Conservation (phyloP, 345 rosid species). For the Noccaea caerulescens region DNA sequence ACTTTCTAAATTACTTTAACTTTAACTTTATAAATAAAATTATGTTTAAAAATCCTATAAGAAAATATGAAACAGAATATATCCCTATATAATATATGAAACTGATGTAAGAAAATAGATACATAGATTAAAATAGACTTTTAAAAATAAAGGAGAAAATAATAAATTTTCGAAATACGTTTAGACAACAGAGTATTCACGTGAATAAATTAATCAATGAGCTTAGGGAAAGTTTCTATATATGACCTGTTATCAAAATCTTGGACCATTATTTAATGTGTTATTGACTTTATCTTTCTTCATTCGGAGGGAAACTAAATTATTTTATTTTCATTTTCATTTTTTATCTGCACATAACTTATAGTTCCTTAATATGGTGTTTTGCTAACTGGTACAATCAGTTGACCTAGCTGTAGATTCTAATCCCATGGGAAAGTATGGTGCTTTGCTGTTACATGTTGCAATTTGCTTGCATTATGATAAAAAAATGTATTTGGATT, state of each 20-base stretch:
- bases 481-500: not conserved
- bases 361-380: slow-evolving; percentile 16
- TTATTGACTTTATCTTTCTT: slow-evolving; percentile 2
- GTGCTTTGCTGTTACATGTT: slow-evolving; percentile 29
- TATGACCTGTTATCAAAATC: slow-evolving; percentile 17
- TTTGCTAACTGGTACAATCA: slow-evolving; percentile 14
- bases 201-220: slow-evolving; percentile 31
- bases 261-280: slow-evolving; percentile 8
- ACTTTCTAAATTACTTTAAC: not conserved
- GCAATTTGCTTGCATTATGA: too few species aligned
- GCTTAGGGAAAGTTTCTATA: slow-evolving; percentile 6
- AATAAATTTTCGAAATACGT: slow-evolving; percentile 25
- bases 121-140: not conserved
- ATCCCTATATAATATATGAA: not conserved
- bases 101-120: not conserved
- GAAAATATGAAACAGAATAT: slow-evolving; percentile 6
- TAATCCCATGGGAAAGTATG: slow-evolving; percentile 25
- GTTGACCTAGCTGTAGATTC: slow-evolving; percentile 33
- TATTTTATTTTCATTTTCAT: not conserved
- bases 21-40: not conserved
- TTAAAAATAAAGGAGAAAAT: not conserved
- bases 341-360: not conserved
- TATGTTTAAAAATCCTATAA: not conserved
- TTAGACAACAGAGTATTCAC: slow-evolving; percentile 36
- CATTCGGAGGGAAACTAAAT: not conserved